These are phyloP conservation scores for Aspergillus unguis DNA, from an alignment of 2,329 filamentous ascomycete genomes.

Conservation along the genomic window DNA sequence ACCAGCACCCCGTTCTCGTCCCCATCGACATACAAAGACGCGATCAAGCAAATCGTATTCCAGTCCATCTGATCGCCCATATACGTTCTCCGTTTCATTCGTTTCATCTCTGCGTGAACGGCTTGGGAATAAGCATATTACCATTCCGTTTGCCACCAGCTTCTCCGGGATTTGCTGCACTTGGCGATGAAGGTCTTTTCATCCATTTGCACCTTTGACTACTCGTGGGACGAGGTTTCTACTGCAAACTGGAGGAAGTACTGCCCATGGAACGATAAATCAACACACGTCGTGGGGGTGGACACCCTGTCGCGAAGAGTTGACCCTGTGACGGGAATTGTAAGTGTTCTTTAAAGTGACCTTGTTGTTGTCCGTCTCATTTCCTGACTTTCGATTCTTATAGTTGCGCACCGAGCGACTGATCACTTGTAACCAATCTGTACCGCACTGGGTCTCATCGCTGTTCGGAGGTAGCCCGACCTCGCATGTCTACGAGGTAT, in stretches of 20 bases:
- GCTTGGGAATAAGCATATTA: background rate
- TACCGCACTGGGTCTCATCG: constrained; percentile 60
- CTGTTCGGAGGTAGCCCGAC: constrained; percentile 77
- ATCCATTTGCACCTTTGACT: constrained; percentile 84
- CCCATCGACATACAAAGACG: background rate
- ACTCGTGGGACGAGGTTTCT: constrained; percentile 98
- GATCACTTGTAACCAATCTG: constrained; percentile 50
- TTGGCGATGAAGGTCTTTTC: constrained; percentile 88
- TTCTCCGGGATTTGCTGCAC: background rate
- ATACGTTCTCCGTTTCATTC: background rate
- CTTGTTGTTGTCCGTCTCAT: background rate
- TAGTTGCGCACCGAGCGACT: constrained; percentile 68
- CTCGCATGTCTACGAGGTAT: constrained; percentile 90
- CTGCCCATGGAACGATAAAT: constrained; percentile 97
- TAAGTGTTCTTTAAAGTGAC: constrained; percentile 41
- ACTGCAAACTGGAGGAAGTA: constrained; percentile 99
- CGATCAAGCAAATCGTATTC: background rate
- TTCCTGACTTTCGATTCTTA: constrained; percentile 10
- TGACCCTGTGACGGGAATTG: constrained; percentile 63
- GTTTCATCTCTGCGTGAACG: background rate
- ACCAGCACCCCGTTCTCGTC: too few relatives aligned
- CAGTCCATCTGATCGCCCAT: background rate
- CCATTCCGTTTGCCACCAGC: background rate
- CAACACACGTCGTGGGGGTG: constrained; percentile 92
- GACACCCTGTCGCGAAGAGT: constrained; percentile 78